Conservation (phyloP, 208 protist species). For the Zelonia costaricensis region DNA sequence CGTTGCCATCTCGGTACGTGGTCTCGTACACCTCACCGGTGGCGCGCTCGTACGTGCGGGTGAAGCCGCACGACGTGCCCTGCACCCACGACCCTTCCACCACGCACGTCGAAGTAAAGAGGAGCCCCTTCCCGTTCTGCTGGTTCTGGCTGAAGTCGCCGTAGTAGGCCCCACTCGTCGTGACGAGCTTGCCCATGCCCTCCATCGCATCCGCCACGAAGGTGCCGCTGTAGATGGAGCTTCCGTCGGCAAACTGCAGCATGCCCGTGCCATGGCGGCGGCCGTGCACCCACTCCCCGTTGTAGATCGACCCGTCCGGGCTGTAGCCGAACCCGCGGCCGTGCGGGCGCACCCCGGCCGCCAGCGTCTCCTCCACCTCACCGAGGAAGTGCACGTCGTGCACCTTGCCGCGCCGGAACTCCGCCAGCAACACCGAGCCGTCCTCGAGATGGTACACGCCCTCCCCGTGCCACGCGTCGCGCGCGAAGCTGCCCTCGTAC, state of each 20-base stretch:
- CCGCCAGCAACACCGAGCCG: conserved; percentile 67
- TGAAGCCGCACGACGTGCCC: conserved; percentile 51
- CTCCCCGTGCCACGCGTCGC: conserved; percentile 61
- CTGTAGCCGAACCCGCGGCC: conserved; percentile 58
- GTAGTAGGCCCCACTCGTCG: conserved; percentile 59
- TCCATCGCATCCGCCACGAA: conserved; percentile 66
- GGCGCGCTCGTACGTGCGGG: conserved; percentile 50
- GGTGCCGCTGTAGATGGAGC: conserved; percentile 68
- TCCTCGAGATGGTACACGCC: conserved; percentile 69
- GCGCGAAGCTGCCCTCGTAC: conserved; percentile 65
- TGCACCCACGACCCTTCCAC: conserved; percentile 64
- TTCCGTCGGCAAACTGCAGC: conserved; percentile 39
- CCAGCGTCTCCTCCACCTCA: conserved; percentile 52
- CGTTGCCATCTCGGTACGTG: conserved; percentile 73
- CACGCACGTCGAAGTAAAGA: conserved; percentile 33
- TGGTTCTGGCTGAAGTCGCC: conserved; percentile 60
- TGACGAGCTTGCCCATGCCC: conserved; percentile 64
- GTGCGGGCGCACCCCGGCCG: conserved; percentile 39
- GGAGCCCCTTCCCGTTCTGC: conserved; percentile 70
- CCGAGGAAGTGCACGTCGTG: conserved; percentile 61
- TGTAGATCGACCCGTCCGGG: conserved; percentile 55
- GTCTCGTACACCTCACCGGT: conserved; percentile 71
- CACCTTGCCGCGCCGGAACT: conserved; percentile 51
- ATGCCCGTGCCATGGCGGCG: conserved; percentile 77
- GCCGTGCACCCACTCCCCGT: conserved; percentile 84